Base-by-base conservation (phyloP, 495 filamentous ascomycete species). In the Penicillium soppii region DNA sequence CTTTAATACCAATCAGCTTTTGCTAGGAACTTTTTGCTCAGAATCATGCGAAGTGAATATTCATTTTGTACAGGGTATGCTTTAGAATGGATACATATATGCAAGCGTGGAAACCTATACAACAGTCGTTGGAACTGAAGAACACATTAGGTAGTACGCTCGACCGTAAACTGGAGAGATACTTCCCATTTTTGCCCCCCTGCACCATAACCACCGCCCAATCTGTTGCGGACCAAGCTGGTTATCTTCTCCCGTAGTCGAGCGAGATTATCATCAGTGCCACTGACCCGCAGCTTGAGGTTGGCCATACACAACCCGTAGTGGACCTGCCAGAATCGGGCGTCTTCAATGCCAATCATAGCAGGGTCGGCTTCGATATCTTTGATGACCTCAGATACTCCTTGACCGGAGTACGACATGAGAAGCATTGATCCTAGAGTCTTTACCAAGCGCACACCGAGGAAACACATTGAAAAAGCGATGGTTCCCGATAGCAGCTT, bases 251-350 rank as follows among this genome's bases (percentile, higher is more conserved):
- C 85, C 40, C 90, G 80, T 51, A 97, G 66, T 47, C 84, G 81
- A 40, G 71, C 71, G 36, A 91, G 68, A n/a, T 80, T 77, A 5
- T 85, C 81, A 41, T 89, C 88, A 16, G 84, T 82, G 12, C 80
- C 80, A 36, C 72, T 69, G 1, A 91, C 80, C 25, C 85, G 76
- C 13, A 98, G 61, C 71, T 92, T 96, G 53, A 98, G 61, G 57
- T 92, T 96, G 10, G 94, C 94, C 88, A 96, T 95, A 62, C 89
- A 94, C 32, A 97, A 75, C 2, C 94, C 92, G 65, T 97, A 96
- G 69, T 98, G 94, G 16, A 97, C 95, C 74, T 98, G 94, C 94
- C 94, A 98, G 71, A 98, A 95, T 60, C 88, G 80, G 1, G 91
- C 92, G 62, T 96, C 92, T 45, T 95, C 89, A 43, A 98, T 82